Evolutionary conservation across 495 filamentous ascomycete genomes (phyloP), one percentile per base, ranked within the genome.

Genomic region (Penicillium paradoxum): DNA sequence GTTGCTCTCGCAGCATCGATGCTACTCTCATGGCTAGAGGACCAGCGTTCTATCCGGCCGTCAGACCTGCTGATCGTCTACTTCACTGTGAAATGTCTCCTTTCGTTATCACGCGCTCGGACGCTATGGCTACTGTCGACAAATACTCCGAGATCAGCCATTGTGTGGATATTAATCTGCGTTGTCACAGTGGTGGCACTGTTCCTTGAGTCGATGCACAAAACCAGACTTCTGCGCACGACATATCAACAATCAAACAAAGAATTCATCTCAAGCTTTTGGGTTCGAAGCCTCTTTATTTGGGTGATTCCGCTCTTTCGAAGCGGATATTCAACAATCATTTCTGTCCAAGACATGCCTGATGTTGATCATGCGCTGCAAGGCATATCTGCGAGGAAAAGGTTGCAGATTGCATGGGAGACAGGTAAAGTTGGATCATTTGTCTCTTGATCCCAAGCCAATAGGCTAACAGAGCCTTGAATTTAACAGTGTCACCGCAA

Each of bases 41-140:
- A 73, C 50, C 69, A 70, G 32, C 63, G 65, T 8, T 67, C 69
- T 0, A 45, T 66, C 22, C 41, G 51, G 5, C 70, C 70, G 11
- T 72, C 70, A 0, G 65, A 65, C 19, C 37, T 65, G 2, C 53
- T 73, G 15, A 57, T 70, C 3, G 27, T 72, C 9, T 73, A 70
- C 51, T 68, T 71, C 39, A 62, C 66, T 17, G 18, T 55, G 8
- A 48, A 54, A 2, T 56, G 38, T 18, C 17, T 67, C 14, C 49
- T 69, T 14, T 33, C 39, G 19, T 46, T 72, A 2, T 58, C 69
- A 0, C 57, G 55, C n/a, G 49, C 68, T 6, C 64, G 69, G n/a
- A 55, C 68, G 2, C 41, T 71, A 8, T 72, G 64, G 61, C 38
- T 67, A 5, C 29, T 50, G 17, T 46, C 57, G 2, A 32, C 43